These are phyloP conservation scores for Monosporascus sp. DNA, from an alignment of 2,329 filamentous ascomycete species.

Conservation along the genomic window DNA sequence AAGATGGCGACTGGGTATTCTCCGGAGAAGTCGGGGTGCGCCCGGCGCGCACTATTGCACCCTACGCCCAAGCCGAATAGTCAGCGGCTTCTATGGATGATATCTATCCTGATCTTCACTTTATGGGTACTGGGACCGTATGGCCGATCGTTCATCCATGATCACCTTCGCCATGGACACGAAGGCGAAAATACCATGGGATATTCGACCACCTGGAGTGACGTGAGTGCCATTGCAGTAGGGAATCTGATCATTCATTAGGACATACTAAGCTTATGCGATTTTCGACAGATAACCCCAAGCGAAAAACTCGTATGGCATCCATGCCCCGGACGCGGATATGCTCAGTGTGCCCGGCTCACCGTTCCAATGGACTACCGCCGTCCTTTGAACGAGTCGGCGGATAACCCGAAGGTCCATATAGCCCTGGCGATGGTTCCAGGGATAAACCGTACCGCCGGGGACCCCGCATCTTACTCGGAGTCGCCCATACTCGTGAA, in stretches of 20 bases:
- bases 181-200: not conserved
- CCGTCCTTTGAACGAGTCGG: conserved; percentile 32
- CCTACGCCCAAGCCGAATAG: too few species aligned
- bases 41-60: too few species aligned
- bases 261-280: not conserved
- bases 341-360: conserved; percentile 37
- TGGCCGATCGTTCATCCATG: not conserved
- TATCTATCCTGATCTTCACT: not conserved
- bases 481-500: conserved; percentile 39
- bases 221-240: not conserved
- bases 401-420: conserved; percentile 31
- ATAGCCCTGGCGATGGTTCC: conserved; percentile 31
- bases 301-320: conserved; percentile 40
- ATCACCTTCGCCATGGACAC: not conserved
- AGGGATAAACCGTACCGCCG: conserved; percentile 23
- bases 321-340: conserved; percentile 30
- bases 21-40: too few species aligned
- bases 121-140: not conserved
- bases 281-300: conserved; percentile 33
- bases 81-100: not conserved
- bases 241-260: not conserved
- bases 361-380: conserved; percentile 44
- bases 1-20: too few species aligned
- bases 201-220: not conserved
- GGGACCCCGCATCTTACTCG: conserved; percentile 25